Evolutionary conservation across 805 yeast genomes (phyloP), one percentile per base, ranked within the genome.

Genomic region (Ascoidea tarda): DNA sequence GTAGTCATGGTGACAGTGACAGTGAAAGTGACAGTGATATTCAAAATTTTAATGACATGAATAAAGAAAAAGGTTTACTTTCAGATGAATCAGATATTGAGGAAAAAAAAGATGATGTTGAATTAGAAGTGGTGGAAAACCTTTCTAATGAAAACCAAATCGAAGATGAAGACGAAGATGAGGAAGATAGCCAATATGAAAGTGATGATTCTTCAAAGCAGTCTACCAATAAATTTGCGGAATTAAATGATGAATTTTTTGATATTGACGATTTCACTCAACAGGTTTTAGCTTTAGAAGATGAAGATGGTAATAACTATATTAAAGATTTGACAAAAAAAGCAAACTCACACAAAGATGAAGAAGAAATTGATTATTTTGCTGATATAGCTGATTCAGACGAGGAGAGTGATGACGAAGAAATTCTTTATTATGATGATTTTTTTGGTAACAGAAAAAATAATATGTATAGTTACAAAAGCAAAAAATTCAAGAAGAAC

Each of bases 241-340:
- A 57, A 6, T 72, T 90, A 33, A 86, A 90, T 62, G 95, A 87
- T 60, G 87, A 81, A 5, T 83, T 89, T 59, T 91, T 91, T 63
- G 81, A 87, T 55, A 78, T 91, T 47, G 95, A 88, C 58, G 86
- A 84, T 52, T 91, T 86, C 70, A 87, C 84, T 67, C 78, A 75
- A 61, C 88, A 82, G 63, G 79, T 81, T n/a, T 62, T 85, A 47
- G 84, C 77, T 4, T 74, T 79, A 59, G 91, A 84, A 56, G 64
- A 72, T 12, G 68, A 66, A 14, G 65, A 64, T 28, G 62, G 60
- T 52, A 71, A 65, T 38, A 21, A 21, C 28, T 21, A 21, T 21
- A 74, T 73, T 48, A 76, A 73, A 45, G 71, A 72, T 14, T 66
- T 64, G 5, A 74, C 71, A 5, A 21, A 21, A 21, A 21, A 21